phyloP scores from a whole-genome alignment of 1,284 basidiomycete genomes.

The Ustilago tritici region DNA sequence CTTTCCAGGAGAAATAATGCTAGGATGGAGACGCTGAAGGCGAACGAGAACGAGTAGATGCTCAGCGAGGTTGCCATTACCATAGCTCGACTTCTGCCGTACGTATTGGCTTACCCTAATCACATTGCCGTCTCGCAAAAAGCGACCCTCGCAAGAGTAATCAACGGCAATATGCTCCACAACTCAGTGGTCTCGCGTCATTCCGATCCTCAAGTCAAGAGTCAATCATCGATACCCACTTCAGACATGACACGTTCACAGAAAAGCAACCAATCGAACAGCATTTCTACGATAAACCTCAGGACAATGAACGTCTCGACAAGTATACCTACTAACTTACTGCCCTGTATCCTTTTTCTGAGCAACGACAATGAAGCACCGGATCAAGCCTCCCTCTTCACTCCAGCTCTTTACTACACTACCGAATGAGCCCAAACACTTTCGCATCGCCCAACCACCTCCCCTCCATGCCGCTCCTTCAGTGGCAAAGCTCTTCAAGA shows the following conservation, averaged over 20 bases:
- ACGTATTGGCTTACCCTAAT: neutral
- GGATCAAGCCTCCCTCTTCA: slow-evolving; percentile 54
- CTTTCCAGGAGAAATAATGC: slow-evolving; percentile 59
- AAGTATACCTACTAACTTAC: neutral
- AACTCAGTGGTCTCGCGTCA: neutral
- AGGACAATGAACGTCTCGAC: neutral
- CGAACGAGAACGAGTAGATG: slow-evolving; percentile 2
- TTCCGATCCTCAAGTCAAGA: neutral
- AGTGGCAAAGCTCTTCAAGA: slow-evolving; percentile 44
- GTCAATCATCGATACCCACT: neutral
- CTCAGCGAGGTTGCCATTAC: neutral
- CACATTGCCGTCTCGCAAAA: neutral
- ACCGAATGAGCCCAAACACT: slow-evolving; percentile 51
- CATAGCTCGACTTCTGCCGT: neutral
- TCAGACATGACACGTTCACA: neutral
- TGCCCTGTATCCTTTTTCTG: slow-evolving; percentile 1
- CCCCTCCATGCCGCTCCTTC: slow-evolving; percentile 60
- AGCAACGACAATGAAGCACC: slow-evolving; percentile 61
- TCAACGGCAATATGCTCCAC: too few species aligned
- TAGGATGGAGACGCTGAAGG: slow-evolving; percentile 41
- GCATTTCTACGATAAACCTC: neutral
- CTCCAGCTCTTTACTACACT: slow-evolving; percentile 59
- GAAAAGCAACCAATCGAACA: neutral
- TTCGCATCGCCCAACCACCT: slow-evolving; percentile 32
- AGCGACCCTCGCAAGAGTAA: neutral